These are phyloP conservation scores for Phylloporus sp. DNA, from an alignment of 768 basidiomycete genomes.

Conservation along the genomic window DNA sequence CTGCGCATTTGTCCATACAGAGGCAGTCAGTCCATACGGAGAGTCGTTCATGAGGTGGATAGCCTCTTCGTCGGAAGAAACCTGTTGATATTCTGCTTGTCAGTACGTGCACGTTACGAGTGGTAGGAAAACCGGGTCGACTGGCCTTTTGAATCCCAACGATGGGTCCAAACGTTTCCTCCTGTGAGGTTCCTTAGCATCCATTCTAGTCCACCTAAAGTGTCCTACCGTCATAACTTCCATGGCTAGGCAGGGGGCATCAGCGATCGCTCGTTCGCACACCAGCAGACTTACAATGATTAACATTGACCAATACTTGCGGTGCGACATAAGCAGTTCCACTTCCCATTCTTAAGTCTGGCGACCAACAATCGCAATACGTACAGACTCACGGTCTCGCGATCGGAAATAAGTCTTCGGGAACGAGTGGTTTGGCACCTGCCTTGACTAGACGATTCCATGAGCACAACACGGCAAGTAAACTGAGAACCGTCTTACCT, in stretches of 20 bases:
- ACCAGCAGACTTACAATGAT: slow-evolving; percentile 63
- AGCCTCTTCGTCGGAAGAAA: slow-evolving; percentile 83
- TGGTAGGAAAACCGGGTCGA: not conserved
- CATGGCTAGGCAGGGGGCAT: slow-evolving; percentile 55
- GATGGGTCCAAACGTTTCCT: slow-evolving; percentile 92
- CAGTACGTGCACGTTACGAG: not conserved
- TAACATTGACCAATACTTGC: slow-evolving; percentile 83
- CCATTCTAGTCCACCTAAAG: not conserved
- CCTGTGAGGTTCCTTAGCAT: slow-evolving; percentile 35
- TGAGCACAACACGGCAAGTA: not conserved
- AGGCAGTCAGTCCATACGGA: slow-evolving; percentile 89
- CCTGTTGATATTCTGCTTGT: slow-evolving; percentile 36
- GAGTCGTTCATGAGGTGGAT: slow-evolving; percentile 94
- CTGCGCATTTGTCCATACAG: slow-evolving; percentile 83
- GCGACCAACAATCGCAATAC: not conserved
- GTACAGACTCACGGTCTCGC: slow-evolving; percentile 58
- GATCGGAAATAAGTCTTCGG: slow-evolving; percentile 59
- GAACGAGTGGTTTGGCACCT: slow-evolving; percentile 76
- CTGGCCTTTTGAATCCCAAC: slow-evolving; percentile 88
- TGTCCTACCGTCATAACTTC: slow-evolving; percentile 78
- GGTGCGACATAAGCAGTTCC: slow-evolving; percentile 88
- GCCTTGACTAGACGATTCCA: slow-evolving; percentile 47
- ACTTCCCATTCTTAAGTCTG: slow-evolving; percentile 33
- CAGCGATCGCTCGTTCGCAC: slow-evolving; percentile 1
- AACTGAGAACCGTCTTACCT: slow-evolving; percentile 38